Evolutionary conservation across 1,284 basidiomycete species (phyloP).

Genomic region (Sphaerobolus stellatus): DNA sequence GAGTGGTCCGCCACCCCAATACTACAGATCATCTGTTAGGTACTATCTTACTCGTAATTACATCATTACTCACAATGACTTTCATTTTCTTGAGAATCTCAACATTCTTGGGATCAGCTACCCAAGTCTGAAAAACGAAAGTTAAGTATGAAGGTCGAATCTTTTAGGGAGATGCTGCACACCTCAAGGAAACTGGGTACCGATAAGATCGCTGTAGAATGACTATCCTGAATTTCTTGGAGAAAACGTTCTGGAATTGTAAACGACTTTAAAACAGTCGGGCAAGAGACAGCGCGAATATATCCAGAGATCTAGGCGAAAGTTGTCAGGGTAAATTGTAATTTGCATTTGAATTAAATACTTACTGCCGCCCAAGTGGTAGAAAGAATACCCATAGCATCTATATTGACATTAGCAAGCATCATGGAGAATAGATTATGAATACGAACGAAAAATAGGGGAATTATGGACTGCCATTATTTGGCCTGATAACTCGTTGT

Average conservation of each 20-base stretch:
- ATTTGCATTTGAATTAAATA: neutral
- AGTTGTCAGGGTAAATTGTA: neutral
- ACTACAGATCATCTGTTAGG: neutral
- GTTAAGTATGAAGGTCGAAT: neutral
- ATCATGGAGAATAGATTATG: neutral
- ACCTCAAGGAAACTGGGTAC: constrained; percentile 33
- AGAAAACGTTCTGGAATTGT: constrained; percentile 26
- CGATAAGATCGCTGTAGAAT: constrained; percentile 23
- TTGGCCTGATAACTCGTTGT: neutral
- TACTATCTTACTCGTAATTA: neutral
- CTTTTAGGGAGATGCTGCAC: neutral
- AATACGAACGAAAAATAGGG: constrained; percentile 6
- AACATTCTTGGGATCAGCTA: constrained; percentile 20
- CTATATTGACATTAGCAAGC: neutral
- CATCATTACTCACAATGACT: constrained; percentile 17
- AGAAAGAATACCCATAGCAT: constrained; percentile 3
- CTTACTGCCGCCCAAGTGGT: constrained; percentile 6
- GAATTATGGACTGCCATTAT: constrained; percentile 2
- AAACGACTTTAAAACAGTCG: constrained; percentile 25
- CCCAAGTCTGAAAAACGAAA: constrained; percentile 20
- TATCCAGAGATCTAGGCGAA: constrained; percentile 25
- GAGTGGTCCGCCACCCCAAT: constrained; percentile 9
- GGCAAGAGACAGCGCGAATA: constrained; percentile 17
- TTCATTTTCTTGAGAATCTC: constrained; percentile 16
- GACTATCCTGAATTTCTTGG: constrained; percentile 16